These are phyloP conservation scores for Pontederia paniculata DNA, from an alignment of 176 grass and related monocot genomes.

Conservation along the genomic window DNA sequence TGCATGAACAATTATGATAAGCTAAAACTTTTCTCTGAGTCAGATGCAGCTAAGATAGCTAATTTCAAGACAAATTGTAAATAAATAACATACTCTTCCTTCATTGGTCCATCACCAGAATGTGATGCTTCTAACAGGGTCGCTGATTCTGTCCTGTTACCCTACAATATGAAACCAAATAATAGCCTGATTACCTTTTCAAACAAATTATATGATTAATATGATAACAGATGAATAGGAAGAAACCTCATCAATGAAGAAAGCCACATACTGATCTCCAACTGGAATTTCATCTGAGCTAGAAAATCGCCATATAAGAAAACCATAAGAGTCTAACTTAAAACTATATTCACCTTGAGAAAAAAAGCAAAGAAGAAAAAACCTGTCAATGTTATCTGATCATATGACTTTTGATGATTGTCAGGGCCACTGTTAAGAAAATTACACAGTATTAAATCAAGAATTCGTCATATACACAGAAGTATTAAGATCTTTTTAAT, in stretches of 20 bases:
- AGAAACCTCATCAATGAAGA: slow-evolving; percentile 62
- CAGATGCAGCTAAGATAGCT: background rate
- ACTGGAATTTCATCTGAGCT: slow-evolving; percentile 22
- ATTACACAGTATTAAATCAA: slow-evolving; percentile 8
- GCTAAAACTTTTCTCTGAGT: background rate
- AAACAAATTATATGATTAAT: slow-evolving; percentile 3
- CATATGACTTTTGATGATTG: slow-evolving; percentile 41
- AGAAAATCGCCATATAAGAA: slow-evolving; percentile 17
- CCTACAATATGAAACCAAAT: slow-evolving; percentile 32
- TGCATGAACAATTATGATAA: slow-evolving; percentile 16
- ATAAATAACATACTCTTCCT: slow-evolving; percentile 37
- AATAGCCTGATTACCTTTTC: slow-evolving; percentile 6
- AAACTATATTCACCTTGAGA: background rate
- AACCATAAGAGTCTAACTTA: background rate
- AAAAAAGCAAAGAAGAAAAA: background rate
- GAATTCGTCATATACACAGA: background rate
- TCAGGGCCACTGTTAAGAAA: slow-evolving; percentile 42
- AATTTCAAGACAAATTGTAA: slow-evolving; percentile 1
- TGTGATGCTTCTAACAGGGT: slow-evolving; percentile 17
- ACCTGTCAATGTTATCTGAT: slow-evolving; percentile 76
- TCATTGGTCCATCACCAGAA: slow-evolving; percentile 23
- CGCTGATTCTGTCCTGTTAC: slow-evolving; percentile 24
- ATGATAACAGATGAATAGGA: slow-evolving; percentile 11
- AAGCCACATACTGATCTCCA: slow-evolving; percentile 44
- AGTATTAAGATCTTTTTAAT: background rate